These are phyloP conservation scores for Rhizopogon sp. DNA, from an alignment of 768 basidiomycete species.

Conservation along the genomic window DNA sequence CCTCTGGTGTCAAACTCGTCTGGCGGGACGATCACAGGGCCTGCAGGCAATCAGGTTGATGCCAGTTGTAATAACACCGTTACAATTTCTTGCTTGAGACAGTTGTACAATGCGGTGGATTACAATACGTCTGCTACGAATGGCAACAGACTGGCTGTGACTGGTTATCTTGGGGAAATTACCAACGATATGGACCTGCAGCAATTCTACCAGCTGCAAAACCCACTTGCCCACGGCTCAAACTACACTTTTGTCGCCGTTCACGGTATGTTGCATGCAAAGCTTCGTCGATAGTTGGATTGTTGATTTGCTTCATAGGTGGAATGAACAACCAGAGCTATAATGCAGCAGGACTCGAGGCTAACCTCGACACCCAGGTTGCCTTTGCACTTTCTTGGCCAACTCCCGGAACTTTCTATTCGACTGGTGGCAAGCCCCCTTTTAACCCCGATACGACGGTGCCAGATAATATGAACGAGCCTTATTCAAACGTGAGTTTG, in stretches of 20 bases:
- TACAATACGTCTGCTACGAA: constrained; percentile 37
- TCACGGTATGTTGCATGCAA: constrained; percentile 36
- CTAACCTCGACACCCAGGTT: constrained; percentile 64
- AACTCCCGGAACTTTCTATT: constrained; percentile 53
- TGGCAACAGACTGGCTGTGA: constrained; percentile 50
- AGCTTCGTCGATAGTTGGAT: background rate
- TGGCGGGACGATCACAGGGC: constrained; percentile 17
- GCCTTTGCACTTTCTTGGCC: constrained; percentile 62
- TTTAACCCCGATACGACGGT: constrained; percentile 44
- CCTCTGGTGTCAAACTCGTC: constrained; percentile 1
- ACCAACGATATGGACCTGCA: constrained; percentile 51
- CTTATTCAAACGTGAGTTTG: constrained; percentile 36
- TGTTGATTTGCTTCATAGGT: constrained; percentile 31
- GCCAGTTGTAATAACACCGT: constrained; percentile 44
- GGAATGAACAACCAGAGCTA: constrained; percentile 55
- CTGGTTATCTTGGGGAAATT: constrained; percentile 49
- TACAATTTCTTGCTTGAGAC: constrained; percentile 48
- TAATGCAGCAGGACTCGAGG: constrained; percentile 55
- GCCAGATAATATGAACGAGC: constrained; percentile 42
- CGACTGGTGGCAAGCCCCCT: constrained; percentile 59
- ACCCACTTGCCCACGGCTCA: constrained; percentile 43
- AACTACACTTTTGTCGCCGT: constrained; percentile 51
- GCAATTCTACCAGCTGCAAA: constrained; percentile 43
- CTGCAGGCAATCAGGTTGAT: constrained; percentile 36
- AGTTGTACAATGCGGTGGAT: constrained; percentile 49